Conservation (phyloP, 1,284 basidiomycete genomes). For the Cryptococcus sp. region DNA sequence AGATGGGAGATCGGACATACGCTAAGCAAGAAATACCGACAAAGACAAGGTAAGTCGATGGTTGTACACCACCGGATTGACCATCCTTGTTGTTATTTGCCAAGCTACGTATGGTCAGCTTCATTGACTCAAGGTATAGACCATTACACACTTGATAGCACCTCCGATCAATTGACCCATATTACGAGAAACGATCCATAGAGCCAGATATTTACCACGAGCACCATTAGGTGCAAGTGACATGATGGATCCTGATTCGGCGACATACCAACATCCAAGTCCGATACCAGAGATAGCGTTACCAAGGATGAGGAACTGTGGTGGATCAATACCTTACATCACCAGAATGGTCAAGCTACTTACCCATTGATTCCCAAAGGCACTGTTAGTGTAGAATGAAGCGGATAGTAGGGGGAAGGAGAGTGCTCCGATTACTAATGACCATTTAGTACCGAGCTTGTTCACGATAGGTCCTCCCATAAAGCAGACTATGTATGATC, state of each 20-base stretch:
- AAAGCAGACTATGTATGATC: constrained; percentile 2
- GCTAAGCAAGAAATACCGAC: constrained; percentile 22
- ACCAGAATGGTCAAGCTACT: constrained; percentile 5
- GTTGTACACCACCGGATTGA: constrained; percentile 12
- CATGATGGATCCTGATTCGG: constrained; percentile 24
- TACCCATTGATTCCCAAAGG: constrained; percentile 16
- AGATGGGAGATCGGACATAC: constrained; percentile 5
- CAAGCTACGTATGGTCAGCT: background rate
- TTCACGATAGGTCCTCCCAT: constrained; percentile 19
- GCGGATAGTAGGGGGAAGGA: constrained; percentile 20
- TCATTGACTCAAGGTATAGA: background rate
- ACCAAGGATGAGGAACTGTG: constrained; percentile 13
- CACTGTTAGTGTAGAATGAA: constrained; percentile 20
- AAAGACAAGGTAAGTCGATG: constrained; percentile 20
- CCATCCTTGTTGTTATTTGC: constrained; percentile 13
- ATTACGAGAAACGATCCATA: constrained; percentile 16
- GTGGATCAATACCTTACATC: constrained; percentile 1
- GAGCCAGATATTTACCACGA: constrained; percentile 16
- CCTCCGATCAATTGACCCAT: constrained; percentile 22
- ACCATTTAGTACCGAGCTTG: constrained; percentile 17
- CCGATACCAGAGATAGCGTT: constrained; percentile 11
- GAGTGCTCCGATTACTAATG: constrained; percentile 16
- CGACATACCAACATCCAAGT: constrained; percentile 19
- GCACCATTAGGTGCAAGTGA: constrained; percentile 16
- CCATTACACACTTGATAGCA: constrained; percentile 18